Evolutionary conservation across 1,284 basidiomycete species (phyloP).

Genomic region (Cutaneotrichosporon cutaneum): DNA sequence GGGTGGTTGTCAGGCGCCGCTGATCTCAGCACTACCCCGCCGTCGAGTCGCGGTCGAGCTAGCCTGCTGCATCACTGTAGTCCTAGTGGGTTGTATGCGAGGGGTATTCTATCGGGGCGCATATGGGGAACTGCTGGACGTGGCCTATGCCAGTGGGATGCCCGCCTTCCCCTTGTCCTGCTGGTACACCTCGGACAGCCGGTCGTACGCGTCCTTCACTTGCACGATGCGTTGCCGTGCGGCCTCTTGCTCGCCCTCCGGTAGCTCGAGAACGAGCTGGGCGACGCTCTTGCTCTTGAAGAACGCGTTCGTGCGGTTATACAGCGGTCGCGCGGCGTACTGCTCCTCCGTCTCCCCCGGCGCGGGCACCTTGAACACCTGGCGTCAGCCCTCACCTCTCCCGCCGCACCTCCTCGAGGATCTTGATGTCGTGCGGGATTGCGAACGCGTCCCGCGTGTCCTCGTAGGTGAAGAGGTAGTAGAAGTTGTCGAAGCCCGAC

Average conservation of each 20-base stretch:
- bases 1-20: neutral
- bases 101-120: no score
- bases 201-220: slow-evolving; percentile 26
- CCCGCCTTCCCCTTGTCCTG: slow-evolving; percentile 27
- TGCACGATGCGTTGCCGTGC: slow-evolving; percentile 16
- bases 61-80: no score
- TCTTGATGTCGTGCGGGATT: slow-evolving; percentile 38
- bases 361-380: slow-evolving; percentile 28
- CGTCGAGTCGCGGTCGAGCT: no score
- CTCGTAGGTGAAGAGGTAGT: slow-evolving; percentile 37
- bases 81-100: no score
- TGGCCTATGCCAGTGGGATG: slow-evolving; percentile 32
- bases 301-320: slow-evolving; percentile 35
- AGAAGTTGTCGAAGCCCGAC: slow-evolving; percentile 37
- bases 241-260: slow-evolving; percentile 10
- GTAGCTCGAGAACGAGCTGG: slow-evolving; percentile 27
- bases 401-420: slow-evolving; percentile 27
- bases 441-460: slow-evolving; percentile 34
- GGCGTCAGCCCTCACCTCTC: no score
- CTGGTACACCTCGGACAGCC: slow-evolving; percentile 31
- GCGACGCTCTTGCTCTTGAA: slow-evolving; percentile 28
- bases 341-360: slow-evolving; percentile 19
- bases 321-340: slow-evolving; percentile 26
- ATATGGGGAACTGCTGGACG: no score
- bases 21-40: no score